Conservation (phyloP, 192 early-diverging fungal species). For the Linnemannia hyalina region DNA sequence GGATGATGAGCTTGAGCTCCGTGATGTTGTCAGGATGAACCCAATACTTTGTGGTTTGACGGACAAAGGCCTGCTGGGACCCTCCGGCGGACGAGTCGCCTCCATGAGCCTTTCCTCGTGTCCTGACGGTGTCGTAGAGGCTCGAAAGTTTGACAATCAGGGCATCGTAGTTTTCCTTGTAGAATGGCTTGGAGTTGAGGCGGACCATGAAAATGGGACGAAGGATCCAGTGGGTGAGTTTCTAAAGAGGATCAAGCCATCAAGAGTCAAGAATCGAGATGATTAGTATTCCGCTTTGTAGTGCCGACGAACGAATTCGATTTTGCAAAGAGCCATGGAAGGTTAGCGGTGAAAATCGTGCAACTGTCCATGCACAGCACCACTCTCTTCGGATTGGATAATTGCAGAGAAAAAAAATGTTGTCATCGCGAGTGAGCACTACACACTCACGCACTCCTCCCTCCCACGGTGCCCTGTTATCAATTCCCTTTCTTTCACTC, state of each 20-base stretch:
- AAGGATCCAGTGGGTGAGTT: conserved; percentile 89
- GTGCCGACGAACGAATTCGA: not conserved
- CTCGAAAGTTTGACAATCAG: conserved; percentile 90
- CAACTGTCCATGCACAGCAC: conserved; percentile 3
- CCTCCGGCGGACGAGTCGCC: conserved; percentile 70
- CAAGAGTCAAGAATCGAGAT: conserved; percentile 12
- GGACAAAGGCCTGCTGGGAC: conserved; percentile 83
- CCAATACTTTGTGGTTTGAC: conserved; percentile 99
- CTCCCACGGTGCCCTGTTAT: not conserved
- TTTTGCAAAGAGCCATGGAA: not conserved
- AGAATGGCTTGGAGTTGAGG: conserved; percentile 88
- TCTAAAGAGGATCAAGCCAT: conserved; percentile 57
- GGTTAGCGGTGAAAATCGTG: not conserved
- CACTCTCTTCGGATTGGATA: not conserved
- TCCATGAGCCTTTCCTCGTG: conserved; percentile 74
- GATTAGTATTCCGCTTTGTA: not conserved
- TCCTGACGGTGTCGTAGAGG: conserved; percentile 85
- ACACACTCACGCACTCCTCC: not conserved
- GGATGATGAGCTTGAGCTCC: conserved; percentile 93
- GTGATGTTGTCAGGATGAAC: conserved; percentile 98
- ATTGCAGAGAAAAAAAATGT: not conserved
- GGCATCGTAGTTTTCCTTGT: conserved; percentile 90
- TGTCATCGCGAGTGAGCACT: not conserved
- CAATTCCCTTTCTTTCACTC: too few relatives aligned
- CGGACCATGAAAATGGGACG: conserved; percentile 85